Evolutionary conservation across 345 rosid species (phyloP).

Genomic region (Psidium friedrichsthalianum): DNA sequence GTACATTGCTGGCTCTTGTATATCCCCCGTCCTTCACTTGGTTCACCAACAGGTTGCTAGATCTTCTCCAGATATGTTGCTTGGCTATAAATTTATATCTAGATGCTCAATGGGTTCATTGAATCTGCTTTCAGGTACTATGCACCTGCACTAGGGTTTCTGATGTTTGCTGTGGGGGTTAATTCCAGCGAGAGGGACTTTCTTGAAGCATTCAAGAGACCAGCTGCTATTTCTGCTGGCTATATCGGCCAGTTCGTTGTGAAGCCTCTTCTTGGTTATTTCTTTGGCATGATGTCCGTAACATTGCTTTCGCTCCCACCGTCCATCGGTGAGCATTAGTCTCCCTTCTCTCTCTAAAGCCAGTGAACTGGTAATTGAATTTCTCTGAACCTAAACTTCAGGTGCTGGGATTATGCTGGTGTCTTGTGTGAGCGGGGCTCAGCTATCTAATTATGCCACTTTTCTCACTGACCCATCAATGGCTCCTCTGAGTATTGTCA

Average conservation of each 20-base stretch:
- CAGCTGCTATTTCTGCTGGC: conserved; percentile 64
- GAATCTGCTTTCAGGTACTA: conserved; percentile 53
- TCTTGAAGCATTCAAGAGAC: conserved; percentile 75
- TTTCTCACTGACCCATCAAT: conserved; percentile 69
- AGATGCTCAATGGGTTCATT: background rate
- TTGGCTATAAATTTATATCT: background rate
- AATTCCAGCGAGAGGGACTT: conserved; percentile 87
- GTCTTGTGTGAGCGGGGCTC: conserved; percentile 96
- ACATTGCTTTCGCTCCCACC: conserved; percentile 68
- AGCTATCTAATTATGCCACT: conserved; percentile 88
- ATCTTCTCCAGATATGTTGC: background rate
- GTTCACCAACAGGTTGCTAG: conserved; percentile 72
- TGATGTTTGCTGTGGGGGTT: conserved; percentile 98
- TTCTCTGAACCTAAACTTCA: conserved; percentile 11
- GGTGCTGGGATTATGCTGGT: conserved; percentile 96
- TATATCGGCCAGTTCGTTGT: conserved; percentile 70
- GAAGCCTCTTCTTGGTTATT: conserved; percentile 82
- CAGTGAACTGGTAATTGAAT: background rate
- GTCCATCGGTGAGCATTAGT: conserved; percentile 43
- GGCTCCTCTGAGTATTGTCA: conserved; percentile 90
- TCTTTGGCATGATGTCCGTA: conserved; percentile 62
- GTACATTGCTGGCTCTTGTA: conserved; percentile 78
- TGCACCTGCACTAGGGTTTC: conserved; percentile 87
- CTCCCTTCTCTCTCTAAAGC: background rate
- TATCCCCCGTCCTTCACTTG: conserved; percentile 94